These are phyloP conservation scores for Penicillium verhagenii DNA, from an alignment of 495 filamentous ascomycete genomes.

Conservation along the genomic window DNA sequence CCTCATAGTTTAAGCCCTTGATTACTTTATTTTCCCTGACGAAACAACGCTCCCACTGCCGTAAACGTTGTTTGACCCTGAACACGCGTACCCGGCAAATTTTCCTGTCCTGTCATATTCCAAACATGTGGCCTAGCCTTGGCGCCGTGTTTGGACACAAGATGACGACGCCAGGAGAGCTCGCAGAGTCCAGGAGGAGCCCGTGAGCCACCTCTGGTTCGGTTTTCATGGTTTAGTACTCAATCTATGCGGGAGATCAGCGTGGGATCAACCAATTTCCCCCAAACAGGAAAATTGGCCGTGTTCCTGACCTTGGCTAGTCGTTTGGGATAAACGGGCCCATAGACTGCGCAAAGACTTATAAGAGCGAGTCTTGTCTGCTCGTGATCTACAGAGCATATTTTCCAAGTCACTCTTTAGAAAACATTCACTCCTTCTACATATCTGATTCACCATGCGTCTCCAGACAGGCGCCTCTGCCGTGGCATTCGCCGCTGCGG, in stretches of 20 bases:
- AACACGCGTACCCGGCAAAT: background rate
- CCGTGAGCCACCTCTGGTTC: background rate
- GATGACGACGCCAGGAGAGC: background rate
- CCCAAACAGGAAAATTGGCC: conserved; percentile 6
- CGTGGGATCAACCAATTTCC: background rate
- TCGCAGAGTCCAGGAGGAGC: background rate
- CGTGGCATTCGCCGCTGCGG: conserved; percentile 27
- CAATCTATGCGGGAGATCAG: conserved; percentile 16
- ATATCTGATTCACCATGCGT: conserved; percentile 25
- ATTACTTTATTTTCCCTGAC: background rate
- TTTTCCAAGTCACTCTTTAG: background rate
- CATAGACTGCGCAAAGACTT: background rate
- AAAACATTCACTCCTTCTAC: conserved; percentile 1
- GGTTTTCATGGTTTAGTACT: conserved; percentile 8
- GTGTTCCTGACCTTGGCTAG: background rate
- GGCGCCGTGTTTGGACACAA: background rate
- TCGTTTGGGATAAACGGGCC: background rate
- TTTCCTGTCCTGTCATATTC: background rate
- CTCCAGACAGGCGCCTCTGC: conserved; percentile 19
- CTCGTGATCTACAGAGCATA: background rate
- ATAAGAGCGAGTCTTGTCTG: background rate
- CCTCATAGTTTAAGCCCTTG: conserved; percentile 3
- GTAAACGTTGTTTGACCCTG: background rate
- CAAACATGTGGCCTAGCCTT: background rate
- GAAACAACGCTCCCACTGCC: background rate